A percentile compares a stretch with the other conserved stretches of the same genome.
Evolutionary conservation across 2,329 filamentous ascomycete species (phyloP).

Genomic region (Nothomitra cinnamomea): DNA sequence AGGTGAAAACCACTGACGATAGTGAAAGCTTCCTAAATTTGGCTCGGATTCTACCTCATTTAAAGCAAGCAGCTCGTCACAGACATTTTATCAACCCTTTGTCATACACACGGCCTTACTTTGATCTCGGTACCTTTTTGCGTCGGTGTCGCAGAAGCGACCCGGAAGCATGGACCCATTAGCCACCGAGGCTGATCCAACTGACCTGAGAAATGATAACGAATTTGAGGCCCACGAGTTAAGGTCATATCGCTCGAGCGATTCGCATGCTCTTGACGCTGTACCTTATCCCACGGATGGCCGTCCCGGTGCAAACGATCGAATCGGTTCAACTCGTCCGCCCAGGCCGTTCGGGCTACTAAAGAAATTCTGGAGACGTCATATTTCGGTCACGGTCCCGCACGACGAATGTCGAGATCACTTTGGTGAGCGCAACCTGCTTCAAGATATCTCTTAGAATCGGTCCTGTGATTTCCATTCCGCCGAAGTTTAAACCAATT

Average conservation of each 20-base stretch:
- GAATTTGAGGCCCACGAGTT: not conserved
- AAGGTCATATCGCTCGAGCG: not conserved
- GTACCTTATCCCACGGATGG: too few species aligned
- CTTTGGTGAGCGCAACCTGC: not conserved
- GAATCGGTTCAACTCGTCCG: not conserved
- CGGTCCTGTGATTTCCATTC: too few species aligned
- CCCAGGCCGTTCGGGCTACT: not conserved
- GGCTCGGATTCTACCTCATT: too few species aligned
- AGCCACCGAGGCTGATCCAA: not conserved
- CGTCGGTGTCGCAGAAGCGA: not conserved
- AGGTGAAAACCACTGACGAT: too few species aligned
- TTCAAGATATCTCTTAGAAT: not conserved
- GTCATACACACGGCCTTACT: not conserved
- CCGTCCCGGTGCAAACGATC: not conserved
- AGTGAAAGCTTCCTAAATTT: too few species aligned
- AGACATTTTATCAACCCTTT: not conserved
- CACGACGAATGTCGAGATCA: constrained; percentile 4
- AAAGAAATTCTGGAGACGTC: constrained; percentile 1
- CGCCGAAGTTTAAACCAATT: too few species aligned
- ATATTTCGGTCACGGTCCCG: constrained; percentile 3
- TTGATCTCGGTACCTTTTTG: not conserved
- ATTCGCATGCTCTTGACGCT: not conserved
- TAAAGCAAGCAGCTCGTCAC: not conserved
- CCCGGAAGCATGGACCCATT: not conserved
- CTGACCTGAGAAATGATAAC: not conserved